phyloP scores from a whole-genome alignment of 2,329 filamentous ascomycete genomes.

The Graphilbum fragrans region DNA sequence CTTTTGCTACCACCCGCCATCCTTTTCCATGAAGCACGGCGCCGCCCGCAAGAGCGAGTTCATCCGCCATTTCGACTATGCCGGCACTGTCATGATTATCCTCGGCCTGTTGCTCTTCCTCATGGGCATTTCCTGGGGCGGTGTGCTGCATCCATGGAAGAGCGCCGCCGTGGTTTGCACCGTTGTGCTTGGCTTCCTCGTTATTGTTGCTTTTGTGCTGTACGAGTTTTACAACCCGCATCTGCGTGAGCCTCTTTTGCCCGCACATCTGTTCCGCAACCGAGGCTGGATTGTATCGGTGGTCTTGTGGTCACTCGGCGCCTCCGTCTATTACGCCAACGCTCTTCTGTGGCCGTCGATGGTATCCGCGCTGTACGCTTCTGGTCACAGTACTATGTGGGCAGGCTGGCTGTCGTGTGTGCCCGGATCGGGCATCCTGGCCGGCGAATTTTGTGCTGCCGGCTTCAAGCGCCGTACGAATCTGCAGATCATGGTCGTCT shows the following conservation, averaged over 20 bases:
- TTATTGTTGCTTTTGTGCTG: slow-evolving; percentile 21
- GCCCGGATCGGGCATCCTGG: not conserved
- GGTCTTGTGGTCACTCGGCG: slow-evolving; percentile 19
- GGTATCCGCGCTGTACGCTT: slow-evolving; percentile 16
- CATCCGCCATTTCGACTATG: slow-evolving; percentile 27
- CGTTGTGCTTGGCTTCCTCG: slow-evolving; percentile 23
- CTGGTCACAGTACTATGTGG: not conserved
- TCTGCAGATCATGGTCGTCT: not conserved
- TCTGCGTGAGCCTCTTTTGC: slow-evolving; percentile 20
- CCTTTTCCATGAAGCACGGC: slow-evolving; percentile 22
- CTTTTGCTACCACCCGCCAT: slow-evolving; percentile 34
- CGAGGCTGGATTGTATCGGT: slow-evolving; percentile 17
- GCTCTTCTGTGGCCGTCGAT: slow-evolving; percentile 23
- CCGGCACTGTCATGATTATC: slow-evolving; percentile 29
- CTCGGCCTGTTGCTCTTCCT: slow-evolving; percentile 28
- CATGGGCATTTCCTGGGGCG: slow-evolving; percentile 30
- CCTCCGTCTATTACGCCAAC: slow-evolving; percentile 23
- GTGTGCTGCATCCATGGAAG: slow-evolving; percentile 27
- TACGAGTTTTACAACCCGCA: slow-evolving; percentile 16
- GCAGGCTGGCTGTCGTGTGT: not conserved
- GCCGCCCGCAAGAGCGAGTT: slow-evolving; percentile 19
- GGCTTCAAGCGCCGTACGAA: not conserved
- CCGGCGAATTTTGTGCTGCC: not conserved
- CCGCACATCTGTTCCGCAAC: slow-evolving; percentile 22
- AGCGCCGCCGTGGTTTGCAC: slow-evolving; percentile 23